A percentile compares a stretch with the other conserved stretches of the same genome.
These are phyloP conservation scores for Fusarium siculi DNA, from an alignment of 2,329 filamentous ascomycete species.

Conservation along the genomic window DNA sequence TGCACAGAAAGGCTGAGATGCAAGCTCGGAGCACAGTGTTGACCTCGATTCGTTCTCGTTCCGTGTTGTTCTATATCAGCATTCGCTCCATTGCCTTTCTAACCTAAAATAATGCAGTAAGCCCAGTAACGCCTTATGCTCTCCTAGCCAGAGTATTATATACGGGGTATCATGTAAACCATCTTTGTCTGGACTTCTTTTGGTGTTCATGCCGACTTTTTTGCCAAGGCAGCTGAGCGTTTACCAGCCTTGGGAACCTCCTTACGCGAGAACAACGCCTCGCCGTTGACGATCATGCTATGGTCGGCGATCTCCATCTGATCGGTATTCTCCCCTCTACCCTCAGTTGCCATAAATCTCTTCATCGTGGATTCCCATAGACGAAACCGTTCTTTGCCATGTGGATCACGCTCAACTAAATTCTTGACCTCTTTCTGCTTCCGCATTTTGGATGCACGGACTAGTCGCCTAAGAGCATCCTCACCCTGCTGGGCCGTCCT, in stretches of 20 bases:
- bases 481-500: conserved; percentile 71
- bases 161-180: conserved; percentile 29
- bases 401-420: conserved; percentile 62
- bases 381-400: conserved; percentile 65
- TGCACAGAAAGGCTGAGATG: neutral
- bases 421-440: conserved; percentile 72
- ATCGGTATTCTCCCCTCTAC: conserved; percentile 48
- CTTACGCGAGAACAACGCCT: conserved; percentile 63
- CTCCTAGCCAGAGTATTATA: conserved; percentile 14
- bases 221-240: conserved; percentile 47
- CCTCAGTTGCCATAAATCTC: conserved; percentile 57
- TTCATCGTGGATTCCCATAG: conserved; percentile 72
- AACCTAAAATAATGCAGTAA: conserved; percentile 6
- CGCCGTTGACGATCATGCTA: conserved; percentile 72
- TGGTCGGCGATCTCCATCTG: conserved; percentile 67
- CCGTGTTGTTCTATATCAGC: conserved; percentile 13
- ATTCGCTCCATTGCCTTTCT: neutral
- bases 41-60: conserved; percentile 4
- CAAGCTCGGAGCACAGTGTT: neutral
- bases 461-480: conserved; percentile 67
- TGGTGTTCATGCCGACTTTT: conserved; percentile 33
- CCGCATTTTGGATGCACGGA: conserved; percentile 71
- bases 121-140: conserved; percentile 23
- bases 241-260: conserved; percentile 62
- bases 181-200: neutral